A percentile compares a stretch with the other conserved stretches of the same genome.
phyloP scores from a whole-genome alignment of 2,329 filamentous ascomycete species.

The Apiospora arundinis region DNA sequence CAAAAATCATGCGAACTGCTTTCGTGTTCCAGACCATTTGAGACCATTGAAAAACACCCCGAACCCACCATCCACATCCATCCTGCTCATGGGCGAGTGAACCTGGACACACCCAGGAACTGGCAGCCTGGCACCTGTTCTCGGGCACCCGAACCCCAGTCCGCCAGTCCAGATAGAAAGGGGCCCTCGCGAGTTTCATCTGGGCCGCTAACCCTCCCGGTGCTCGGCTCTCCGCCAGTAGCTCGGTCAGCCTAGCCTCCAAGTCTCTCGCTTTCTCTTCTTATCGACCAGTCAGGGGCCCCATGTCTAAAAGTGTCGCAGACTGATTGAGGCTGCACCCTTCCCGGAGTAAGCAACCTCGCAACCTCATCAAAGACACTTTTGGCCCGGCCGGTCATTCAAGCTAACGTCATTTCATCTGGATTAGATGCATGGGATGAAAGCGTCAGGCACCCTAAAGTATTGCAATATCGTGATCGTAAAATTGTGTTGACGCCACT shows the following conservation, averaged over 20 bases:
- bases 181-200: constrained; percentile 13
- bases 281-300: constrained; percentile 1
- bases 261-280: background rate
- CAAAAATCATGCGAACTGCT: constrained; percentile 14
- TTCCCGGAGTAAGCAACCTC: constrained; percentile 7
- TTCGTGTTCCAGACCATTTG: background rate
- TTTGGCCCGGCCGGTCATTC: background rate
- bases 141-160: background rate
- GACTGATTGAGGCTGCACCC: constrained; percentile 7
- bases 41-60: background rate
- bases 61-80: background rate
- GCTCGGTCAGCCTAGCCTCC: constrained; percentile 3
- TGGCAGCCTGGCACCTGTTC: background rate
- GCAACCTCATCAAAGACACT: constrained; percentile 13
- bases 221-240: constrained; percentile 4
- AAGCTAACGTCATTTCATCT: background rate
- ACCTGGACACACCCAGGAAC: background rate
- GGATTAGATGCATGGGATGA: background rate
- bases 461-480: background rate
- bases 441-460: background rate
- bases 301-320: constrained; percentile 12
- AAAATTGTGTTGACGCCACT: background rate
- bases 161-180: background rate
- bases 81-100: background rate
- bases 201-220: constrained; percentile 3